phyloP scores from a whole-genome alignment of 2,329 filamentous ascomycete species.

The Cercospora sesami region DNA sequence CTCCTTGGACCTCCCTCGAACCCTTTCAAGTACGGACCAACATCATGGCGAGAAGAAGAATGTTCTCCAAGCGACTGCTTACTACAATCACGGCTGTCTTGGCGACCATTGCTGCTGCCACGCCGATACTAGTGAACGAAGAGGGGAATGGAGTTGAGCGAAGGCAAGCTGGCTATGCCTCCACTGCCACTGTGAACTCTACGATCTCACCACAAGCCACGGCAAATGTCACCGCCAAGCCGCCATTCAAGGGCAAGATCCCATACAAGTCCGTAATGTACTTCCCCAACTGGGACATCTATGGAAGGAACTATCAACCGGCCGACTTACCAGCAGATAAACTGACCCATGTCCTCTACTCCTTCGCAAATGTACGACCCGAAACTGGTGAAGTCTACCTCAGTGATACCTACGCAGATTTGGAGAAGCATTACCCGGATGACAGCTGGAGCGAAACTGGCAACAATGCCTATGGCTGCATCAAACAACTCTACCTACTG shows the following conservation, averaged over 20 bases:
- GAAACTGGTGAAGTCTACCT: constrained; percentile 78
- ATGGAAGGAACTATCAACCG: constrained; percentile 68
- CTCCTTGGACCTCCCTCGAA: not conserved
- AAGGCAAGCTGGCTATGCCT: constrained; percentile 1
- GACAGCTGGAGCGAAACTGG: constrained; percentile 68
- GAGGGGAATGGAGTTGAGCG: not conserved
- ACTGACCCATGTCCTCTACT: constrained; percentile 87
- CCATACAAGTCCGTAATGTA: constrained; percentile 26
- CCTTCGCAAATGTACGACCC: constrained; percentile 81
- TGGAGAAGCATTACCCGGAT: constrained; percentile 65
- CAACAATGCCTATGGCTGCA: constrained; percentile 71
- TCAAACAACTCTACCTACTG: constrained; percentile 73
- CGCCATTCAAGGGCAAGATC: not conserved
- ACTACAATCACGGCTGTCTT: constrained; percentile 2
- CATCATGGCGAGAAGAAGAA: constrained; percentile 2
- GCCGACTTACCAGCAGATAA: constrained; percentile 77
- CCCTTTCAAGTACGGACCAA: not conserved
- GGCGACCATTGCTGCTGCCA: constrained; percentile 4
- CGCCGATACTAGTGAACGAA: not conserved
- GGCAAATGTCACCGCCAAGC: not conserved
- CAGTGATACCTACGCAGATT: constrained; percentile 68
- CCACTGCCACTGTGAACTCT: not conserved
- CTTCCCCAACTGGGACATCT: constrained; percentile 36
- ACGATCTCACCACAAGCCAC: not conserved
- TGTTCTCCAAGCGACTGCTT: constrained; percentile 5